These are phyloP conservation scores for Tetracladium marchalianum DNA, from an alignment of 495 filamentous ascomycete species.

Conservation along the genomic window DNA sequence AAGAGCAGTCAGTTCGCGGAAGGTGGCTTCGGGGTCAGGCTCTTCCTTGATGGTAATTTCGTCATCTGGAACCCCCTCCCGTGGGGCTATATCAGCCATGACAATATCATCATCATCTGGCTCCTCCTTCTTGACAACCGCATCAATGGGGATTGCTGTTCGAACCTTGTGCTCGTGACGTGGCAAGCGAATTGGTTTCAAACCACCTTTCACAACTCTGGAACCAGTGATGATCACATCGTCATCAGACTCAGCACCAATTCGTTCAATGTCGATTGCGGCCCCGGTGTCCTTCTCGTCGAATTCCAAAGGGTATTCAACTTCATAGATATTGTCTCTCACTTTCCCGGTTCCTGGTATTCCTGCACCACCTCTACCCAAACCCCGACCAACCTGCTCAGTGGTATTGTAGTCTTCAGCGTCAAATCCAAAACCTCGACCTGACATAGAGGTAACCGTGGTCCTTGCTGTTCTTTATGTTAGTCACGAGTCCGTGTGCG, in stretches of 20 bases:
- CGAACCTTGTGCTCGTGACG: slow-evolving; percentile 44
- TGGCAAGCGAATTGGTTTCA: slow-evolving; percentile 39
- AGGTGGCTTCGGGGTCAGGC: too few relatives aligned
- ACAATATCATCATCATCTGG: slow-evolving; percentile 15
- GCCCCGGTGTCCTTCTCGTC: slow-evolving; percentile 7
- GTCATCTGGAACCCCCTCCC: too few relatives aligned
- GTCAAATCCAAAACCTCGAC: too few relatives aligned
- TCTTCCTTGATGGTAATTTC: too few relatives aligned
- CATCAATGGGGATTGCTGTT: slow-evolving; percentile 40
- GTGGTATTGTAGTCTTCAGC: too few relatives aligned
- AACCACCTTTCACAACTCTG: slow-evolving; percentile 11
- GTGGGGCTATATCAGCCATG: too few relatives aligned
- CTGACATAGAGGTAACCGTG: too few relatives aligned
- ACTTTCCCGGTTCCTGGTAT: not conserved
- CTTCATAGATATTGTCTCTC: not conserved
- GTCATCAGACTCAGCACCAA: slow-evolving; percentile 10
- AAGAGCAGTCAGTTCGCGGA: too few relatives aligned
- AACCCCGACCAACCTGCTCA: too few relatives aligned
- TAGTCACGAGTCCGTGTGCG: not conserved
- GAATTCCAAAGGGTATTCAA: slow-evolving; percentile 13
- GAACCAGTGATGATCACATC: not conserved
- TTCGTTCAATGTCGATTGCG: slow-evolving; percentile 17
- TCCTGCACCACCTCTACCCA: not conserved
- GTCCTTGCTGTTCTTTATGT: too few relatives aligned
- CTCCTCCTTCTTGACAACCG: slow-evolving; percentile 16